Evolutionary conservation across 2,329 filamentous ascomycete species (phyloP).

Genomic region (Calonectria pseudoturangicola): DNA sequence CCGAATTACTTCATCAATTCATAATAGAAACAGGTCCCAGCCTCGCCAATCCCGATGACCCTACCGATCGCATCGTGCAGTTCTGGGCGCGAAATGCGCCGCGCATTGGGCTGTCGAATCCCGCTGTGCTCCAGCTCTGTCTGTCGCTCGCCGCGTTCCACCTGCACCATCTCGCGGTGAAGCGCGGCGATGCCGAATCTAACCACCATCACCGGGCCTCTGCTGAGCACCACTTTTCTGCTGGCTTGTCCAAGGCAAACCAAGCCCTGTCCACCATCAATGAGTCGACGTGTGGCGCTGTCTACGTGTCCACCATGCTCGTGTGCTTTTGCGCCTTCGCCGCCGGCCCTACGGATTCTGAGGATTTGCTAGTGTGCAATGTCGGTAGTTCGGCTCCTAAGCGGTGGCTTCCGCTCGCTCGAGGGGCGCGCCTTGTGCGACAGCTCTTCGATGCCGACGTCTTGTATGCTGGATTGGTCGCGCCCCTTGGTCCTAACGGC

Average conservation of each 20-base stretch:
- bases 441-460: background rate
- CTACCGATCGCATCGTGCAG: background rate
- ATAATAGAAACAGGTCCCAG: constrained; percentile 12
- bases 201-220: background rate
- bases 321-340: constrained; percentile 28
- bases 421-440: background rate
- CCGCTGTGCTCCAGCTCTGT: constrained; percentile 5
- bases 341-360: background rate
- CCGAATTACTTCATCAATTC: constrained; percentile 25
- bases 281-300: constrained; percentile 7
- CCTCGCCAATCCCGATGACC: constrained; percentile 19
- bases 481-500: background rate
- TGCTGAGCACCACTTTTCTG: constrained; percentile 10
- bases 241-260: background rate
- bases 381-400: background rate
- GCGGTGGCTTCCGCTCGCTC: constrained; percentile 10
- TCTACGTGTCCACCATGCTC: constrained; percentile 29
- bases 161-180: background rate
- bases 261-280: constrained; percentile 1
- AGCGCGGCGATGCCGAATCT: background rate
- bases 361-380: constrained; percentile 22
- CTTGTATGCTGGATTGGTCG: background rate
- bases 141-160: constrained; percentile 24
- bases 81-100: constrained; percentile 22
- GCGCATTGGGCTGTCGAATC: constrained; percentile 15